Percentiles rank a stretch among this genome's conserved stretches.
phyloP scores from a whole-genome alignment of 306 rosid genomes.

The Comarum palustre region DNA sequence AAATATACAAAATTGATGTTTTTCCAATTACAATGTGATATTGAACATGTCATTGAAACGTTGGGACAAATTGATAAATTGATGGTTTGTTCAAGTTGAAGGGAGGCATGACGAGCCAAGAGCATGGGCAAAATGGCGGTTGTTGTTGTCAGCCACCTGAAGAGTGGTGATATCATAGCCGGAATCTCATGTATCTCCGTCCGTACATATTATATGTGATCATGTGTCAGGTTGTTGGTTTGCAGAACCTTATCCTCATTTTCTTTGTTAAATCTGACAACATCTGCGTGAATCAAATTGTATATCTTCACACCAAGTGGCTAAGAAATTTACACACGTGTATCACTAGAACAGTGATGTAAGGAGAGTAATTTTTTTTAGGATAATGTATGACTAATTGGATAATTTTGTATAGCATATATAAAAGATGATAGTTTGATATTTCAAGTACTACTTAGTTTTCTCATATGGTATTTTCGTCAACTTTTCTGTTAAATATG shows the following conservation, averaged over 20 bases:
- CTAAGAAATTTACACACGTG: neutral
- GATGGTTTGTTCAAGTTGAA: neutral
- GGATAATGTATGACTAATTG: no score
- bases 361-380: no score
- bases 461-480: no score
- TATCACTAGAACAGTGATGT: neutral
- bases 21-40: no score
- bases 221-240: neutral
- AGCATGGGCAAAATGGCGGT: neutral
- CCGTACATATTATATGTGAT: neutral
- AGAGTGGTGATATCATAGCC: neutral
- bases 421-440: no score
- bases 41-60: no score
- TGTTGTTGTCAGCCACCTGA: neutral
- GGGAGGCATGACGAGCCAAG: neutral
- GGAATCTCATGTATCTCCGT: neutral
- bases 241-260: neutral
- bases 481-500: no score
- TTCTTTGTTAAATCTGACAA: neutral
- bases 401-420: no score
- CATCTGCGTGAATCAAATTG: neutral
- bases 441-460: no score
- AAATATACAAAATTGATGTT: no score
- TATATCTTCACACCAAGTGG: neutral
- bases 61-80: no score